Evolutionary conservation across 345 rosid genomes (phyloP).

Genomic region (Eucalyptus pauciflora): DNA sequence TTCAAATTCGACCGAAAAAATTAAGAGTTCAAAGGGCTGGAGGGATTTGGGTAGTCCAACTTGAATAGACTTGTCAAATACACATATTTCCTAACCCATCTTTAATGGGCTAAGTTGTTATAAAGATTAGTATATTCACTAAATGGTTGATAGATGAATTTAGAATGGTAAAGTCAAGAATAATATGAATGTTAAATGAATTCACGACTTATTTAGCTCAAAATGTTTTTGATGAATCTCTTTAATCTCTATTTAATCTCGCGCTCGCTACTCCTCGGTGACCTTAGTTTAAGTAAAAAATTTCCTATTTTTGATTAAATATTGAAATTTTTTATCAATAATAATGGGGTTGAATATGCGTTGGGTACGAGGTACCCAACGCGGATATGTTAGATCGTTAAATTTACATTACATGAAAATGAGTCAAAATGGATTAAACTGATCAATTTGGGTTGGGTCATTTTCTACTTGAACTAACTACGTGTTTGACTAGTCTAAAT

Average conservation of each 20-base stretch:
- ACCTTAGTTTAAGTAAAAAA: neutral
- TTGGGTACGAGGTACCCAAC: neutral
- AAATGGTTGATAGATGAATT: no score
- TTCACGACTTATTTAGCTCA: neutral
- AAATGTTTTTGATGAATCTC: neutral
- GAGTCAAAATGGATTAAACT: no score
- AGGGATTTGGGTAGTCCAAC: neutral
- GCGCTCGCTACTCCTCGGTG: rapidly evolving
- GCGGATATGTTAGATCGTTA: no score
- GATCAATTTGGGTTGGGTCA: rapidly evolving
- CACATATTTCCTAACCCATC: neutral
- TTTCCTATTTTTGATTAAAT: no score
- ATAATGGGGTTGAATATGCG: no score
- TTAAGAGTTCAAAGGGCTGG: neutral
- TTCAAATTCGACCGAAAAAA: neutral
- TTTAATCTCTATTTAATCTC: no score
- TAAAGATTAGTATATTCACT: no score
- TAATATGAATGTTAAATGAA: neutral
- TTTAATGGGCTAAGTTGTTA: neutral
- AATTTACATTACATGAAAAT: no score
- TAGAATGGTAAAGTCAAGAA: no score
- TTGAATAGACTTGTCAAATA: neutral
- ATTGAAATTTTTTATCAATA: no score
- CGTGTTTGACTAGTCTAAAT: no score
- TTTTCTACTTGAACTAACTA: neutral